A percentile compares a stretch with the other conserved stretches of the same genome.
These are phyloP conservation scores for Cicer judaicum DNA, from an alignment of 306 rosid species.

Conservation along the genomic window DNA sequence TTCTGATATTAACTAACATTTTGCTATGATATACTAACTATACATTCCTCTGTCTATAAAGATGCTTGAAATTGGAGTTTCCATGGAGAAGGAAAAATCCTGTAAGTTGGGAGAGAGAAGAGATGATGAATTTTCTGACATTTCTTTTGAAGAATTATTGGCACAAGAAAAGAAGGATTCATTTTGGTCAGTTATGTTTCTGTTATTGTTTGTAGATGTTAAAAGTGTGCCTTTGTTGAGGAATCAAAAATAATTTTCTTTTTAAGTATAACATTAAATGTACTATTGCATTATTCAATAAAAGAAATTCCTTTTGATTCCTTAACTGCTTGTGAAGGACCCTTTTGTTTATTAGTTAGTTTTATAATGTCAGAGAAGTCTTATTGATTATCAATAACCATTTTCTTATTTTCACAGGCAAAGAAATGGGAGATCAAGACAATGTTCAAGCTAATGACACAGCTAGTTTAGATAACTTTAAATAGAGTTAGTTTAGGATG, in stretches of 20 bases:
- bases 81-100: conserved; percentile 36
- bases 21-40: conserved; percentile 36
- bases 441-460: conserved; percentile 60
- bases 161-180: conserved; percentile 84
- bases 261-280: neutral
- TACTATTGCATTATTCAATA: neutral
- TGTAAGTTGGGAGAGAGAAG: neutral
- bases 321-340: neutral
- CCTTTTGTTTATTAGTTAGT: neutral
- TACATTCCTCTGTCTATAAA: conserved; percentile 32
- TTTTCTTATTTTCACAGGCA: conserved; percentile 66
- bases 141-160: conserved; percentile 5
- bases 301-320: neutral
- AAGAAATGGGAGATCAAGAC: conserved; percentile 68
- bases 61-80: conserved; percentile 78
- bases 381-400: conserved; percentile 28
- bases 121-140: conserved; percentile 22
- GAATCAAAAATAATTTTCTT: neutral
- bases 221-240: neutral
- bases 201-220: conserved; percentile 2
- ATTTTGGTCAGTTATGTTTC: conserved; percentile 70
- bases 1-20: conserved; percentile 1
- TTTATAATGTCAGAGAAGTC: neutral
- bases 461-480: conserved; percentile 50
- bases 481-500: conserved; percentile 40